Percentiles rank a stretch among this genome's conserved stretches.
Evolutionary conservation across 2,329 filamentous ascomycete genomes (phyloP).

Genomic region (Exserohilum rostratum): DNA sequence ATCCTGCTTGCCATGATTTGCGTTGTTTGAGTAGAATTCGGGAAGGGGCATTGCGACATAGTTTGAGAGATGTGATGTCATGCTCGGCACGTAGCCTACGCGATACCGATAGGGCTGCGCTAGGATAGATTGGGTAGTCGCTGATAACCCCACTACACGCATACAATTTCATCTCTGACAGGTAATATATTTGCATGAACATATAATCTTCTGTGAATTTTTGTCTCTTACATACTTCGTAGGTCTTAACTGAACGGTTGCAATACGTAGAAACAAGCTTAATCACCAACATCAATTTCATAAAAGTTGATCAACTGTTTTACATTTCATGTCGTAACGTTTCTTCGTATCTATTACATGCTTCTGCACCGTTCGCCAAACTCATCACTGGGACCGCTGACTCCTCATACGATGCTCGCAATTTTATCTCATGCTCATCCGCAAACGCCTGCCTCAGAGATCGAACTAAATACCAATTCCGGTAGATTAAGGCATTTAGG

Average conservation of each 20-base stretch:
- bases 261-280: no score
- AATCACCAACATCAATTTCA: not conserved
- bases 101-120: conserved; percentile 6
- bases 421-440: conserved; percentile 4
- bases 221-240: no score
- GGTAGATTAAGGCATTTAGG: conserved; percentile 58
- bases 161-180: not conserved
- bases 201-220: not conserved
- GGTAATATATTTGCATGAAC: no score
- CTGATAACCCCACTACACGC: not conserved
- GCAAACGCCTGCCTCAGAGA: conserved; percentile 22
- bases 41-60: conserved; percentile 22
- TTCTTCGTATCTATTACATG: conserved; percentile 15
- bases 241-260: no score
- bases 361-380: conserved; percentile 14
- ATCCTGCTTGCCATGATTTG: conserved; percentile 19
- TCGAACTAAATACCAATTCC: not conserved
- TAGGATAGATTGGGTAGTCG: not conserved
- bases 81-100: not conserved
- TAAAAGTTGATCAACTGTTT: not conserved
- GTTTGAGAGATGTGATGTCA: conserved; percentile 19
- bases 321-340: conserved; percentile 1
- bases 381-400: conserved; percentile 1
- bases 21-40: conserved; percentile 9
- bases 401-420: conserved; percentile 3